Evolutionary conservation across 2,329 filamentous ascomycete species (phyloP), one percentile per base, ranked within the genome.

Genomic region (Fusarium palustre): DNA sequence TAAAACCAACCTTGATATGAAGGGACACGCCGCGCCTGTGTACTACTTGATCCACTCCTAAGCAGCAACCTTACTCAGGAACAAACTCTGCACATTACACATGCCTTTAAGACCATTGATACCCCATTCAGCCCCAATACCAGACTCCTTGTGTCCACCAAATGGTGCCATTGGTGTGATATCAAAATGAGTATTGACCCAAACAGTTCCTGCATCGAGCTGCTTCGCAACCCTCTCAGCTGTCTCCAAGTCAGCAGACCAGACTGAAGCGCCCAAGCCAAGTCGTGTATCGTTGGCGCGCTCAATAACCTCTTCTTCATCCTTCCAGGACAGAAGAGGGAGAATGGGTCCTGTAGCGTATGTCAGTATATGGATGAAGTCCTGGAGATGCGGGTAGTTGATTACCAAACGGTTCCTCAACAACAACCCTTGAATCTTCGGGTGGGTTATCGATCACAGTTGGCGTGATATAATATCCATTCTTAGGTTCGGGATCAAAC

Each of bases 371-470:
- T 4, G 0, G 20, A 30, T 4, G 9, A 2, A 39, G 11, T 7
- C 4, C 13, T 12, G 11, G 3, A 7, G 3, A 1, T 9, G 9
- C 3, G 5, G 9, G 9, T 5, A 10, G 2, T 11, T 10, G n/a
- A 61, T 39, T 64, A 85, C 42, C 85, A n/a, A 79, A 79, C 3
- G 82, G 84, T 75, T 88, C 86, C 66, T 87, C 87, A 1, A 79
- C 77, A 4, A 89, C 86, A 34, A 91, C 84, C 1, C 82, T 80
- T 0, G 87, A 85, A 54, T 84, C 76, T 46, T 88, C 86, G 0
- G 86, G 84, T 4, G 87, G 87, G 59, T 87, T 87, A 55, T 88
- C 83, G 49, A 90, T 83, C 63, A 90, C 85, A 7, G 87, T 86
- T 0, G 88, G 87, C 6, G 82, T 79, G 64, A 90, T 80, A 70